These are phyloP conservation scores for Annulohypoxylon maeteangense DNA, from an alignment of 495 filamentous ascomycete species.

Conservation along the genomic window DNA sequence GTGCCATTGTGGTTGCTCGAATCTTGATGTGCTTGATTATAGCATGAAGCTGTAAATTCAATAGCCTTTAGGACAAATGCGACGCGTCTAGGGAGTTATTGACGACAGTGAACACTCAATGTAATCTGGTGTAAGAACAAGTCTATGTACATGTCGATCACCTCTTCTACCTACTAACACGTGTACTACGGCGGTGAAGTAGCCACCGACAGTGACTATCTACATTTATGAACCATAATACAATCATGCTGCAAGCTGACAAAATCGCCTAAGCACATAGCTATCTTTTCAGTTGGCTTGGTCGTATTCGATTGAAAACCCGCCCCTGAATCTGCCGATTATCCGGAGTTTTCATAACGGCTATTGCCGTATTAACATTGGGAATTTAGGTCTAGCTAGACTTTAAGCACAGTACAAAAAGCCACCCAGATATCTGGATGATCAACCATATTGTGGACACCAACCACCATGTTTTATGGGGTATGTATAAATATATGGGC, in stretches of 20 bases:
- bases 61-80: neutral
- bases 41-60: neutral
- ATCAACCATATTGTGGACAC: neutral
- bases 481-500: slow-evolving; percentile 1
- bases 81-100: neutral
- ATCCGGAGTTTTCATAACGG: neutral
- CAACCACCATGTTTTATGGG: neutral
- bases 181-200: neutral
- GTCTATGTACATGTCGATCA: neutral
- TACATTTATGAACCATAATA: neutral
- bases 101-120: neutral
- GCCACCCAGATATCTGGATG: neutral
- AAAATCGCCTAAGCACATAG: neutral
- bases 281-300: neutral
- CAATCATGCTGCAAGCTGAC: neutral
- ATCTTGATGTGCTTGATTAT: neutral
- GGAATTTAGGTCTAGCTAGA: neutral
- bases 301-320: neutral
- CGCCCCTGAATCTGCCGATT: neutral
- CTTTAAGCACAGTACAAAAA: neutral
- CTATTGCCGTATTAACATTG: neutral
- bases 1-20: neutral
- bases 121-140: neutral
- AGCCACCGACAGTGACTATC: neutral
- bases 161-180: neutral